Conservation (phyloP, 1,139 yeast species). For the Saccharomyces hybrid region DNA sequence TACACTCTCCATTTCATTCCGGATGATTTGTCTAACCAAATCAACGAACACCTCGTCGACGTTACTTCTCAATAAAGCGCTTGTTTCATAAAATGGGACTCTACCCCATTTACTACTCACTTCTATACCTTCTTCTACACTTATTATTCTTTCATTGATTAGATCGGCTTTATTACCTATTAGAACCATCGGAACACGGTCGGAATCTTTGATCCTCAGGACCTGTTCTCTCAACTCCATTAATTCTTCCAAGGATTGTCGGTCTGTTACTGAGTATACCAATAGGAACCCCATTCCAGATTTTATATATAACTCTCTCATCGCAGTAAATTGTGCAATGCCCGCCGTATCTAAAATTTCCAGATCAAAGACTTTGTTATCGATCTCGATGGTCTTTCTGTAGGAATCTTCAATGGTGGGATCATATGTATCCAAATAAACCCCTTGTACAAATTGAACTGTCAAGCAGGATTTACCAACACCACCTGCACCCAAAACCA, state of each 20-base stretch:
- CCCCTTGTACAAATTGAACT: constrained; percentile 82
- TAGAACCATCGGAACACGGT: constrained; percentile 70
- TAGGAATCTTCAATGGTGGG: constrained; percentile 98
- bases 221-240: constrained; percentile 9
- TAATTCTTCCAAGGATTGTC: constrained; percentile 74
- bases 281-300: constrained; percentile 80
- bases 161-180: constrained; percentile 87
- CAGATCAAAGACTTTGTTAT: constrained; percentile 83
- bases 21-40: constrained; percentile 80
- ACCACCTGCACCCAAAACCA: constrained; percentile 96
- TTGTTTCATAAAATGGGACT: constrained; percentile 88
- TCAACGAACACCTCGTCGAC: constrained; percentile 87
- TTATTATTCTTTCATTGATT: constrained; percentile 63
- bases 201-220: constrained; percentile 68
- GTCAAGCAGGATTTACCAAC: constrained; percentile 96
- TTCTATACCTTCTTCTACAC: constrained; percentile 72
- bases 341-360: constrained; percentile 98
- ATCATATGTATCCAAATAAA: constrained; percentile 90
- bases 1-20: constrained; percentile 45
- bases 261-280: constrained; percentile 86
- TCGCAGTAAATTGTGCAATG: constrained; percentile 92
- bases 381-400: constrained; percentile 84
- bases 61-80: constrained; percentile 85
- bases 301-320: constrained; percentile 87
- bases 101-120: constrained; percentile 82